Base-by-base conservation (phyloP, 768 basidiomycete species). In the Auricularia cornea region DNA sequence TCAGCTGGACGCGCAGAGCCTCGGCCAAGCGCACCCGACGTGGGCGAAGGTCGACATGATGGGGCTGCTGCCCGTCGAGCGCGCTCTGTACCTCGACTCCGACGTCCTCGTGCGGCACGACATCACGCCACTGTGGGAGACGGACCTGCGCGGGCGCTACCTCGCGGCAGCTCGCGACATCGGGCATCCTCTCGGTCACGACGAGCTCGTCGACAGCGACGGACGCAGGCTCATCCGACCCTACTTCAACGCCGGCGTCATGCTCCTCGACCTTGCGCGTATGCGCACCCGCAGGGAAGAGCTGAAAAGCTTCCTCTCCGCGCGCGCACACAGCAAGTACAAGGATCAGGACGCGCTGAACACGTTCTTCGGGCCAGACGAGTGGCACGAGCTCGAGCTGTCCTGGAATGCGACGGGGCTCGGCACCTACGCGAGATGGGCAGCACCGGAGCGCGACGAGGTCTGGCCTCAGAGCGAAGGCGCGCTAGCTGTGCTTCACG, bases 321-420 rank as follows among this genome's bases (percentile, higher is more conserved):
- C 61, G 23, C 33, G 72, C 32, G 74, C 69, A 18, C 57, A 41
- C 41, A 60, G 65, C 51, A 75, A 75, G 74, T 65, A 59, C 40
- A 59, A 73, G 11, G 83, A 84, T 63, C 84, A 85, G 61, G 84
- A 86, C 67, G 77, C 70, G 10, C 71, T 85, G 63, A 84, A 84
- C 64, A 67, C 63, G 23, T 75, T 79, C 68, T 84, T 84, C 66
- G 67, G 35, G 35, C 6, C 65, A n/a, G 71, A 63, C 5, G 69
- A 76, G 35, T 84, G 83, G 82, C 64, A 66, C n/a, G 60, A 72
- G 40, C 63, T 85, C 31, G 69, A 70, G 60, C 70, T 82, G 32
- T 64, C 61, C 33, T 85, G 83, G 82, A 85, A 85, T 62, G 83
- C 83, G 3, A 82, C 83, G 59, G 84, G 84, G 3, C 71, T 84